Percentiles rank a stretch among this genome's conserved stretches.
These are phyloP conservation scores for Spinacia oleracea DNA, from an alignment of 179 eudicot species.

Conservation along the genomic window DNA sequence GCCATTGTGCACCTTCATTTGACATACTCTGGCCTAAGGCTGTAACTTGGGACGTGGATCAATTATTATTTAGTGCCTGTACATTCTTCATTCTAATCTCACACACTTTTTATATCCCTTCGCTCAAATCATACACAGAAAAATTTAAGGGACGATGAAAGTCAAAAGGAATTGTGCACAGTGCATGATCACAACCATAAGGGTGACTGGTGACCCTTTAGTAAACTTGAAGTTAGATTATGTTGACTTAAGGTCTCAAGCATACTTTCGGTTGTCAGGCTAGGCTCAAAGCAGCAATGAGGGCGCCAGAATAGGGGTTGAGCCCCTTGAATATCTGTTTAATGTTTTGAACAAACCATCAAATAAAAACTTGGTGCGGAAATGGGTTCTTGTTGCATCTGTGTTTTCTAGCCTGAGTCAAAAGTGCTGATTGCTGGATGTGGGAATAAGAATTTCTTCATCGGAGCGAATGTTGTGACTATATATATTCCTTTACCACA, in stretches of 20 bases:
- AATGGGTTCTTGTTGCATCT: background rate
- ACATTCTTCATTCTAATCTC: background rate
- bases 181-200: background rate
- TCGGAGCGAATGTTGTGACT: background rate
- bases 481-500: background rate
- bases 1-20: background rate
- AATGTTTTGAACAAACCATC: background rate
- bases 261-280: background rate
- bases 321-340: background rate
- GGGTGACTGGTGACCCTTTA: background rate
- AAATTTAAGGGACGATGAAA: background rate
- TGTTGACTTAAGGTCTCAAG: background rate
- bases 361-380: background rate
- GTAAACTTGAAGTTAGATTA: background rate
- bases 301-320: background rate
- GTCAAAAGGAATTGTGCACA: background rate
- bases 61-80: too few species aligned
- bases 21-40: background rate
- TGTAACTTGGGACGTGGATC: too few species aligned
- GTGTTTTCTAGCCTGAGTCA: background rate
- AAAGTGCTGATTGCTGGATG: background rate
- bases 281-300: background rate
- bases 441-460: background rate
- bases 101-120: background rate
- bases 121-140: background rate